Evolutionary conservation across 768 basidiomycete species (phyloP), one percentile per base, ranked within the genome.

Genomic region (Cystofilobasidium bisporidii): DNA sequence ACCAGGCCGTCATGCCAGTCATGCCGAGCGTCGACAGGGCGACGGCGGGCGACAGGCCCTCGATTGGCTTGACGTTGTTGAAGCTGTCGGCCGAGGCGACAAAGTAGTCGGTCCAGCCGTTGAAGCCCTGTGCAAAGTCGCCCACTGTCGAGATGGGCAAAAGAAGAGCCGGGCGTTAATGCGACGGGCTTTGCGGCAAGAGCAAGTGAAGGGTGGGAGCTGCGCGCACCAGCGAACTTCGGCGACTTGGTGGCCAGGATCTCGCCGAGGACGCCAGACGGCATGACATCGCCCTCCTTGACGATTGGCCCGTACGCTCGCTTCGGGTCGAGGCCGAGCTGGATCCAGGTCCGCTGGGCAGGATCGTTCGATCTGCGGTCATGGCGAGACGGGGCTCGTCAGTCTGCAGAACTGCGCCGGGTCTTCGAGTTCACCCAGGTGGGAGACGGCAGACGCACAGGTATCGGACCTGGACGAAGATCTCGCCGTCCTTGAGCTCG

Each of bases 1-100:
- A 60, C 56, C 64, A 76, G 38, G 76, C 76, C 1, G 76, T 75
- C 24, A 73, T 38, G n/a, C 71, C 72, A 20, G 71, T 74, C 47
- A 72, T 14, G 11, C 72, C 72, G 28, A 74, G 71, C 18, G 45
- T 28, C 20, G 58, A 50, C 15, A 72, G 60, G n/a, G 69, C 60
- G 50, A 73, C 58, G 33, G 56, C 64, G 14, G 53, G 61, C 26
- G 72, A 72, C 45, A 68, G 68, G 24, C 67, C 72, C 28, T 50
- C 24, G 43, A 74, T 32, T 33, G 48, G 32, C 50, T 56, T 53
- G 38, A 36, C 48, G n/a, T 36, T 20, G 32, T 64, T 33, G 50
- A 64, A 6, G 28, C 32, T 63, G 3, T 43, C 41, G 11, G 65
- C 72, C 15, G 67, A 48, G 33, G 73, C 45, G 12, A 75, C 71